Conservation (phyloP, 345 rosid genomes). For the Eucalyptus cloeziana region DNA sequence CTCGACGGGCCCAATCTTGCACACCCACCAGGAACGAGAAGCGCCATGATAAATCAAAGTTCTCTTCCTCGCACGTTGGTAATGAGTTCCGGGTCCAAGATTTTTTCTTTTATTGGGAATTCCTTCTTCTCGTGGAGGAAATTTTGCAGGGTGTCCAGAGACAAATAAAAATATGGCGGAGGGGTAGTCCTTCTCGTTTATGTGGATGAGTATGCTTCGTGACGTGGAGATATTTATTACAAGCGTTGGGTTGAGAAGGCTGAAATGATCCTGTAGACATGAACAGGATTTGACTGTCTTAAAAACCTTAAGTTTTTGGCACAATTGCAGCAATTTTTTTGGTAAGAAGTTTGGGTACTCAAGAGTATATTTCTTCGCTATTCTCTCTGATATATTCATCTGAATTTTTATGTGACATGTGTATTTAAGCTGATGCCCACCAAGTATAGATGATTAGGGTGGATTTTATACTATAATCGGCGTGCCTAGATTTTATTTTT, state of each 20-base stretch:
- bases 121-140: not conserved
- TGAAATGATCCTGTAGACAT: not conserved
- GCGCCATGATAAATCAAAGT: conserved; percentile 20
- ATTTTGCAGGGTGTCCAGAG: not conserved
- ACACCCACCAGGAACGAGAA: conserved; percentile 22
- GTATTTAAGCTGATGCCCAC: not conserved
- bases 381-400: not conserved
- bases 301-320: not conserved
- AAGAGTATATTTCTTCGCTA: not conserved
- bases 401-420: not conserved
- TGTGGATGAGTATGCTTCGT: not conserved
- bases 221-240: not conserved
- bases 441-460: not conserved
- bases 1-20: conserved; percentile 2
- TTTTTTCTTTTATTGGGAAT: not conserved
- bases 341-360: not conserved
- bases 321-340: not conserved
- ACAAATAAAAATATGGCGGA: not conserved
- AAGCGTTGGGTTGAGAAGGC: not conserved
- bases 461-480: not conserved
- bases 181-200: accelerated
- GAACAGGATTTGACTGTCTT: not conserved
- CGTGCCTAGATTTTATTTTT: not conserved
- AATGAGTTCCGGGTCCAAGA: not conserved
- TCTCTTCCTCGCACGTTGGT: not conserved